A percentile compares a stretch with the other conserved stretches of the same genome.
These are phyloP conservation scores for Penicillium ucsense DNA, from an alignment of 495 filamentous ascomycete species.

Conservation along the genomic window DNA sequence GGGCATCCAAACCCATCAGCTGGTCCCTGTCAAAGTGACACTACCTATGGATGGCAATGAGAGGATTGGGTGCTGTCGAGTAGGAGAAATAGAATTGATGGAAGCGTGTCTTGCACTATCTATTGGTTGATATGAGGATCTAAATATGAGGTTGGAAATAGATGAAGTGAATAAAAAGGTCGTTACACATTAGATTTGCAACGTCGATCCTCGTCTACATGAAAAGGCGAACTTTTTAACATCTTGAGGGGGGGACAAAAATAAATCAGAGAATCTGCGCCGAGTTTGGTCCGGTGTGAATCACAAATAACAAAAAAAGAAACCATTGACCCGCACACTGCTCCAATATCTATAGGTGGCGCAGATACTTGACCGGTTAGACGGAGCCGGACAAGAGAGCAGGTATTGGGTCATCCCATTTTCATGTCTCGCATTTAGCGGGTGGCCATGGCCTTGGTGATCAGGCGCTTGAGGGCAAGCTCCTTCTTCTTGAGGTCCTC, in stretches of 20 bases:
- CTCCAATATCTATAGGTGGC: slow-evolving; percentile 14
- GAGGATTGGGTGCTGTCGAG: too few relatives aligned
- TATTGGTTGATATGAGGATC: too few relatives aligned
- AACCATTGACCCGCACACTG: slow-evolving; percentile 18
- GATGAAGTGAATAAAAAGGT: slow-evolving; percentile 4
- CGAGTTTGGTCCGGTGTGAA: slow-evolving; percentile 22
- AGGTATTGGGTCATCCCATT: slow-evolving; percentile 17
- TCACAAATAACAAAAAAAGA: slow-evolving; percentile 8
- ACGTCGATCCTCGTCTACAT: slow-evolving; percentile 28
- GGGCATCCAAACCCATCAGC: too few relatives aligned
- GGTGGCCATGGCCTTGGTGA: slow-evolving; percentile 94
- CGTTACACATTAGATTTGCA: slow-evolving; percentile 33
- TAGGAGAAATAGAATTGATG: too few relatives aligned
- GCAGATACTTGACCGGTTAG: slow-evolving; percentile 7
- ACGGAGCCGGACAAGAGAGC: slow-evolving; percentile 8
- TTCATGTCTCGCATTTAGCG: slow-evolving; percentile 46
- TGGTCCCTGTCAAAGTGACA: too few relatives aligned
- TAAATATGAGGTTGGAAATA: too few relatives aligned
- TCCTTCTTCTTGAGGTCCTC: slow-evolving; percentile 99
- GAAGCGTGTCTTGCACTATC: too few relatives aligned
- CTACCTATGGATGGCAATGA: too few relatives aligned
- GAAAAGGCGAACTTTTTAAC: slow-evolving; percentile 28
- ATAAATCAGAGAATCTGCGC: slow-evolving; percentile 10
- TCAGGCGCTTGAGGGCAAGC: slow-evolving; percentile 90
- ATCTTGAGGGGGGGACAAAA: slow-evolving; percentile 8